Conservation (phyloP, 1,284 basidiomycete species). For the Mixia osmundae region DNA sequence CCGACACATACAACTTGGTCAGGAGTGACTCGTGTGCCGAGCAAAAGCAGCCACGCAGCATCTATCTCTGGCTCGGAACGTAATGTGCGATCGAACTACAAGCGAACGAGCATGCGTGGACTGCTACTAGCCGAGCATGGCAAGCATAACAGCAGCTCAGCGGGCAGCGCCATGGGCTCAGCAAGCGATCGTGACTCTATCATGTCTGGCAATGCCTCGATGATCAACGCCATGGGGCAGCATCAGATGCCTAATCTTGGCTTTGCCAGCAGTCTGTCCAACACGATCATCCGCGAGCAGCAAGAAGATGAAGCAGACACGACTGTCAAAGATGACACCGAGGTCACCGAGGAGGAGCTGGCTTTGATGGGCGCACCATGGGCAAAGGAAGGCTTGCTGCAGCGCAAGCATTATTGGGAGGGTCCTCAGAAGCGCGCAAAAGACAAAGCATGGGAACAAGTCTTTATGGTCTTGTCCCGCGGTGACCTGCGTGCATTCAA, state of each 20-base stretch:
- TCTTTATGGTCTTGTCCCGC: constrained; percentile 83
- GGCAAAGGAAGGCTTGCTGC: constrained; percentile 93
- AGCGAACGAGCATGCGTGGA: constrained; percentile 16
- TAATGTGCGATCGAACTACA: constrained; percentile 8
- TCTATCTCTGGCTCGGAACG: constrained; percentile 2
- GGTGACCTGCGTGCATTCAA: constrained; percentile 87
- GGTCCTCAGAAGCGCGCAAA: constrained; percentile 34
- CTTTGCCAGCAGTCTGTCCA: constrained; percentile 82
- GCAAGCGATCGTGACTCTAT: no score
- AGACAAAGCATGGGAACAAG: constrained; percentile 33
- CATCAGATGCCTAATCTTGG: constrained; percentile 61
- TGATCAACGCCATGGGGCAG: constrained; percentile 2
- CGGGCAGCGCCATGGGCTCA: no score
- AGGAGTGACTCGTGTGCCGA: constrained; percentile 11
- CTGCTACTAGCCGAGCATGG: no score
- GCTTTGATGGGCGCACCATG: constrained; percentile 85
- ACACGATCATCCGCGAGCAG: constrained; percentile 82
- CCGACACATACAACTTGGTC: no score
- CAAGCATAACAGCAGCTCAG: no score
- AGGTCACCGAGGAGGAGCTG: constrained; percentile 74
- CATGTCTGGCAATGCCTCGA: background rate
- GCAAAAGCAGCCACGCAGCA: constrained; percentile 11
- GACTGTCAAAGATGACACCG: constrained; percentile 42
- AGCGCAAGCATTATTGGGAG: constrained; percentile 85
- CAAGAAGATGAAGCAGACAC: no score